phyloP scores from a whole-genome alignment of 176 grass and related monocot genomes.

The Juncus effusus region DNA sequence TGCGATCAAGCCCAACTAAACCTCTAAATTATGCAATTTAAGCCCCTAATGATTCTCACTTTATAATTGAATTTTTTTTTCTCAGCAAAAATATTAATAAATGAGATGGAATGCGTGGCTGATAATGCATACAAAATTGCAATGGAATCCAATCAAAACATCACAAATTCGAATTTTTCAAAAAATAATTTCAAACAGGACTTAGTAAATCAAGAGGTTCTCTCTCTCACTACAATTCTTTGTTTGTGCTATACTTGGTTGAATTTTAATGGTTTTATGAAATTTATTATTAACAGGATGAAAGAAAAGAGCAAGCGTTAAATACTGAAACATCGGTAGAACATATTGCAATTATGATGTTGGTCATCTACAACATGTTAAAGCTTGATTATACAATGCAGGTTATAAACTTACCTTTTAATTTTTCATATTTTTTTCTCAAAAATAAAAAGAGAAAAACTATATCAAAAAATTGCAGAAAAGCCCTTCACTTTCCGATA shows the following conservation, averaged over 20 bases:
- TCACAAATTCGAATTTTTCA: background rate
- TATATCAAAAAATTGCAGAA: no score
- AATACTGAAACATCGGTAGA: conserved; percentile 36
- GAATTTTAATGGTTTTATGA: background rate
- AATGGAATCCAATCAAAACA: conserved; percentile 26
- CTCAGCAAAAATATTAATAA: conserved; percentile 41
- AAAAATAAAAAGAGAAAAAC: no score
- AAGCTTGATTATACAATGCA: conserved; percentile 54
- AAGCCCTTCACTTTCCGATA: no score
- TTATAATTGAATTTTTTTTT: background rate
- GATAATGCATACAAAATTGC: conserved; percentile 31
- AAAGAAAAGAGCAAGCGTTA: conserved; percentile 14
- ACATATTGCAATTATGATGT: conserved; percentile 23
- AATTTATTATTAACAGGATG: conserved; percentile 33
- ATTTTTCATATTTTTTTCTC: background rate
- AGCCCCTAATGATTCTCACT: background rate
- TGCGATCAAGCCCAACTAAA: background rate
- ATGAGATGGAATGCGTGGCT: conserved; percentile 44
- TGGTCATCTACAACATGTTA: conserved; percentile 39
- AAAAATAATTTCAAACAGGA: background rate
- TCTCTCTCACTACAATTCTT: background rate
- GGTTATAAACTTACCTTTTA: conserved; percentile 25
- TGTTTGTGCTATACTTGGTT: background rate
- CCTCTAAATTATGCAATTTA: background rate
- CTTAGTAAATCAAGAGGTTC: conserved; percentile 6